phyloP scores from a whole-genome alignment of 2,329 filamentous ascomycete species.

The Neocatenulostroma microsporum region DNA sequence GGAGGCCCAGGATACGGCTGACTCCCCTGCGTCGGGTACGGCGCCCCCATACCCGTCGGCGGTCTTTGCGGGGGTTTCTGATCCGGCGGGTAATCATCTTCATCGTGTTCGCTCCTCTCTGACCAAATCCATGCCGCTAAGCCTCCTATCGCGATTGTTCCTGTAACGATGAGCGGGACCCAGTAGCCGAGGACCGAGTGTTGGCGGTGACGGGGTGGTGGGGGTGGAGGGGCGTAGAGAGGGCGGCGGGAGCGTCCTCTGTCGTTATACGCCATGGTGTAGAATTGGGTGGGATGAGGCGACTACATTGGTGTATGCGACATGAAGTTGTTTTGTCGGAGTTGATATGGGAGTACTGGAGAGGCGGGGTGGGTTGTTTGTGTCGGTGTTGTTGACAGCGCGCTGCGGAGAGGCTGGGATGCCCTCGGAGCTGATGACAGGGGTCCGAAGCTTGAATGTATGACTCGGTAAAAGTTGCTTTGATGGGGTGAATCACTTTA shows the following conservation, averaged over 20 bases:
- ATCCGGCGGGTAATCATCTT: constrained; percentile 44
- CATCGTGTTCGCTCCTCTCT: constrained; percentile 68
- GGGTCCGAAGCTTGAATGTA: too few species aligned
- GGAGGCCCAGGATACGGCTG: constrained; percentile 22
- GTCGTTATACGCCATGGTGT: too few species aligned
- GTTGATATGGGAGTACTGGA: too few species aligned
- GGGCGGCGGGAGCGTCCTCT: constrained; percentile 43
- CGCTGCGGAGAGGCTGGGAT: too few species aligned
- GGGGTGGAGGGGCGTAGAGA: constrained; percentile 30
- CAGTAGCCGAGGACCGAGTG: constrained; percentile 66
- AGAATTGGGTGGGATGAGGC: too few species aligned
- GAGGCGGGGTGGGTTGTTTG: too few species aligned
- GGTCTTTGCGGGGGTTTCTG: constrained; percentile 23
- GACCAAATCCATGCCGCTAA: constrained; percentile 91
- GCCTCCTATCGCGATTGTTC: constrained; percentile 79
- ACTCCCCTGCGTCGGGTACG: constrained; percentile 15
- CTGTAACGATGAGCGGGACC: constrained; percentile 78
- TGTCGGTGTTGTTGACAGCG: too few species aligned
- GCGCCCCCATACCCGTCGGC: constrained; percentile 15
- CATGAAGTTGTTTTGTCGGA: too few species aligned
- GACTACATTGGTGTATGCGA: too few species aligned
- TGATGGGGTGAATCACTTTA: too few species aligned
- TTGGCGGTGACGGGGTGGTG: constrained; percentile 39
- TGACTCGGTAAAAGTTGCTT: too few species aligned
- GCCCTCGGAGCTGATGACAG: too few species aligned